Evolutionary conservation across 129 eudicot genomes (phyloP), one percentile per base, ranked within the genome.

Genomic region (Lactuca sativa): DNA sequence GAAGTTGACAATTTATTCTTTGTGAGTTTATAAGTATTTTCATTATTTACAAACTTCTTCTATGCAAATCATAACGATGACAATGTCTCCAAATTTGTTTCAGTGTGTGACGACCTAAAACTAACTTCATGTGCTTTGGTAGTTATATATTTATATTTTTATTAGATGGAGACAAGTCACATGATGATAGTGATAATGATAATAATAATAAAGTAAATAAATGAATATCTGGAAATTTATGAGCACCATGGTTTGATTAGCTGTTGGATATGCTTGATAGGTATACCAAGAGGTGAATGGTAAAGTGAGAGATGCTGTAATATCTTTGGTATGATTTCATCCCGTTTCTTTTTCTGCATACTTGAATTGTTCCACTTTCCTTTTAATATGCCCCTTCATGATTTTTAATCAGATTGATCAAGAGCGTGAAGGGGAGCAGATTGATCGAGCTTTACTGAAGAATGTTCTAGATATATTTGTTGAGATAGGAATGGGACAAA

Each of bases 381-480:
- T 57, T 43, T 47, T 31, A 64, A 70, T 38, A 47, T 44, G n/a
- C 30, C 16, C 1, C 6, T 34, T 6, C 36, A 18, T 38, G 52
- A 33, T 76, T 56, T 47, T 43, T 63, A 43, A 17, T 41, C 74
- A 90, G 99, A 90, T 90, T 76, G 97, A 90, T 82, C 89, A 85
- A 82, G 99, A 93, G 72, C 91, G 99, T 30, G 99, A 93, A 62
- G 99, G 99, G 59, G 97, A 86, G 72, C 99, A 89, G 79, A 93
- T 93, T 77, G 99, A 93, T 69, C 82, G 99, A 74, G 99, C 99
- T 36, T 70, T 93, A 17, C 78, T 93, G 64, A 93, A 93, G 85
- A 93, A 93, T 78, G 99, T 93, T 58, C 67, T 93, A 34, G 99
- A 93, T 72, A 93, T 93, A 73, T 93, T 85, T 82, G 99, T 93